phyloP scores from a whole-genome alignment of 371 early-diverging fungal species.

The Haplosporangium sp. region DNA sequence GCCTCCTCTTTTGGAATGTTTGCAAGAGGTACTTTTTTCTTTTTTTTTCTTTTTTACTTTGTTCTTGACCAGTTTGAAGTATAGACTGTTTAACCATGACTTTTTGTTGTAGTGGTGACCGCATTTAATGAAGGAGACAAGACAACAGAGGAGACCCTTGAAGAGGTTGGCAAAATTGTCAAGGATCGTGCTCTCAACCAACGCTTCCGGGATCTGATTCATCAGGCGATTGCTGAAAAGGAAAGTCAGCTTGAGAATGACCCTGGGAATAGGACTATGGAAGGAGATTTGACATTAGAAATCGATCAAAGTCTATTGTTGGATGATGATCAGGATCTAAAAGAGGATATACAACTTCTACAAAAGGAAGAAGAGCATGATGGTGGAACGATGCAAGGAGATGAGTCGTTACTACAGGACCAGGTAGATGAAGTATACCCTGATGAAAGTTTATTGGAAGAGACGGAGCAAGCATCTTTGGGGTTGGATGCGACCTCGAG shows the following conservation, averaged over 20 bases:
- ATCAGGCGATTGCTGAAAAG: constrained; percentile 53
- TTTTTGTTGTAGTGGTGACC: constrained; percentile 27
- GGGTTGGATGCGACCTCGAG: background rate
- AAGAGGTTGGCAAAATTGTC: constrained; percentile 48
- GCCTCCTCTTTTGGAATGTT: constrained; percentile 42
- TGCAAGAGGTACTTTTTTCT: constrained; percentile 31
- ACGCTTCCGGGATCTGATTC: constrained; percentile 48
- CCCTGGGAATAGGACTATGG: constrained; percentile 21
- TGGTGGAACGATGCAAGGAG: background rate
- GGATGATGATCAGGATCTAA: constrained; percentile 19
- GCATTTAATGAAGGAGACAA: constrained; percentile 56
- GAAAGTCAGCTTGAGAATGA: constrained; percentile 36
- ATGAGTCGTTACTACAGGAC: background rate
- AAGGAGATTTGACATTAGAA: constrained; percentile 40
- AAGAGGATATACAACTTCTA: background rate
- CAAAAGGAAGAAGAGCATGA: background rate
- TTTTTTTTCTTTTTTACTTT: background rate
- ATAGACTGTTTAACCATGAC: too few relatives aligned
- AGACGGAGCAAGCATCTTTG: background rate
- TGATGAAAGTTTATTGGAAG: background rate
- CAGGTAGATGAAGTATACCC: background rate
- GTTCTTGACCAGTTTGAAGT: too few relatives aligned
- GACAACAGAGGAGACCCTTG: constrained; percentile 49
- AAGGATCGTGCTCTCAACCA: constrained; percentile 38
- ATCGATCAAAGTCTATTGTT: constrained; percentile 34